These are phyloP conservation scores for Blastobotrys malaysiensis DNA, from an alignment of 1,139 yeast genomes.

Conservation along the genomic window DNA sequence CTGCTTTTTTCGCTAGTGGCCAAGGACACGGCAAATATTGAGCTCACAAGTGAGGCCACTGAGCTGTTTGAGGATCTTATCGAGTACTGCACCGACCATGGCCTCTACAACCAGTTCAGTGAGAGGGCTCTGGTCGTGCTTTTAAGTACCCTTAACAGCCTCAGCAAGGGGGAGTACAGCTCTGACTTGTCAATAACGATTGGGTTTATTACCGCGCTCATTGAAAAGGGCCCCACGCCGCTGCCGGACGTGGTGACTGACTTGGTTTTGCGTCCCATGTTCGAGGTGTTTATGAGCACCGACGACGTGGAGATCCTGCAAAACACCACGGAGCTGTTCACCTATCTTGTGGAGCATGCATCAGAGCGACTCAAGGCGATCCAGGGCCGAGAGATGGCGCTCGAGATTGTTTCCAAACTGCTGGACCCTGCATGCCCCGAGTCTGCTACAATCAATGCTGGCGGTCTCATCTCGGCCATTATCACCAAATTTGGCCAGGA, in stretches of 20 bases:
- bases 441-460: conserved; percentile 68
- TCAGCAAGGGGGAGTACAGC: conserved; percentile 27
- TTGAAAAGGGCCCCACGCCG: conserved; percentile 43
- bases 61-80: conserved; percentile 62
- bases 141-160: conserved; percentile 12
- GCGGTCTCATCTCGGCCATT: conserved; percentile 38
- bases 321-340: conserved; percentile 69
- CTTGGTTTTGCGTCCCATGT: conserved; percentile 48
- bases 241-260: conserved; percentile 48
- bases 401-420: conserved; percentile 61
- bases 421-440: conserved; percentile 70
- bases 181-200: conserved; percentile 60
- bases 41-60: conserved; percentile 51
- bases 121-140: conserved; percentile 41
- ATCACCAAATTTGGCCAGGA: conserved; percentile 52
- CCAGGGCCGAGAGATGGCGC: conserved; percentile 50
- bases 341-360: conserved; percentile 52
- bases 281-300: conserved; percentile 47
- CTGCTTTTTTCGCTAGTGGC: conserved; percentile 60
- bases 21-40: conserved; percentile 71
- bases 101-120: conserved; percentile 39
- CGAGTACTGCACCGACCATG: conserved; percentile 40
- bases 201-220: conserved; percentile 57
- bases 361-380: conserved; percentile 42
- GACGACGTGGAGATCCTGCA: conserved; percentile 79